Base-by-base conservation (phyloP, 768 basidiomycete species). In the Pleurotus djamor region DNA sequence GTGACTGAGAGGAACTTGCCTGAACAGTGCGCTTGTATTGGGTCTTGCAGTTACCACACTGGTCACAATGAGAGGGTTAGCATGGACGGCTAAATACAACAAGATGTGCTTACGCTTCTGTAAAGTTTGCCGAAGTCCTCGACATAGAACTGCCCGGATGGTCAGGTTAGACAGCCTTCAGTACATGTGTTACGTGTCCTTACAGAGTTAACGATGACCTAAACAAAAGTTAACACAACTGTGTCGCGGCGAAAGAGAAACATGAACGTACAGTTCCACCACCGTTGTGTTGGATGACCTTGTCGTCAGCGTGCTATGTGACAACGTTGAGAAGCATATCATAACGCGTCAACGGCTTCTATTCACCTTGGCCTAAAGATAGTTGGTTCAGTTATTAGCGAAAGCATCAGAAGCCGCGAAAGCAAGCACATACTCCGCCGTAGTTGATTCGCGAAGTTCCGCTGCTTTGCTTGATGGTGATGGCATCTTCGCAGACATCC, bases 121-220 rank as follows among this genome's bases (percentile, higher is more conserved):
- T 75, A 76, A 52, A 76, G 67, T 59, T 76, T 76, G 35, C 74
- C 74, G 54, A 75, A 75, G 64, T 75, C 71, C 64, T 75, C 73
- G 8, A 68, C 73, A 52, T 76, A 76, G 72, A 76, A 76, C 74
- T 75, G 38, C 33, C 8, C 8, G 28, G 9, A 10, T 37, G 21
- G 17, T 54, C 14, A 47, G 14, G 35, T 32, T 50, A 37, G 28
- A 36, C 3, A 17, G 21, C 3, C 21, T 47, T 17, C 9, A 48
- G n/a, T 32, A 10, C 4, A 17, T 21, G 16, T 14, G n/a, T 32
- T 28, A 52, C 21, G 14, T 17, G 4, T 41, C 5, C 71, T 48
- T 58, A 76, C 74, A 2, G 71, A 74, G 61, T 75, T 76, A 55
- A 76, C 70, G 64, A 76, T 68, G 37, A 75, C 74, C 64, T 68